Conservation (phyloP, 495 filamentous ascomycete species). For the Penicillium canescens region DNA sequence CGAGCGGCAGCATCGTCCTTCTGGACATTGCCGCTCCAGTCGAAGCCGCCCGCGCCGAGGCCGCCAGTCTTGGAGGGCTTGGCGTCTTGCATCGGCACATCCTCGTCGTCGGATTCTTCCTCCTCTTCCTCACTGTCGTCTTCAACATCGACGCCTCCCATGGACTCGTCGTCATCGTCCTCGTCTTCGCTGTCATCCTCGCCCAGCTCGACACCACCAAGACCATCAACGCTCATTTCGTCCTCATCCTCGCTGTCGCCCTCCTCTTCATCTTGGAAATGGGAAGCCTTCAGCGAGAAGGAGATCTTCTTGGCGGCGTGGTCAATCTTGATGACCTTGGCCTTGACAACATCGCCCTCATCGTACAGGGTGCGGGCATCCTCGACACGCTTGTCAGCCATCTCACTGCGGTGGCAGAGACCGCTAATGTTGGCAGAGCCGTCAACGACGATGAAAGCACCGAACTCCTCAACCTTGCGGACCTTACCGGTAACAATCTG, state of each 20-base stretch:
- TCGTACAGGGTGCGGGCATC: constrained; percentile 82
- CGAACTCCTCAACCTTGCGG: constrained; percentile 90
- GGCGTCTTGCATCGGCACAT: constrained; percentile 30
- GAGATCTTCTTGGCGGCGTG: constrained; percentile 69
- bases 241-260: constrained; percentile 51
- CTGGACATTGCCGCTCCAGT: constrained; percentile 73
- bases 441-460: constrained; percentile 90
- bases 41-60: constrained; percentile 78
- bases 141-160: constrained; percentile 55
- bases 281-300: constrained; percentile 89
- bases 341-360: constrained; percentile 88
- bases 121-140: constrained; percentile 49
- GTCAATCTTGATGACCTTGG: constrained; percentile 80
- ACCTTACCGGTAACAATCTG: constrained; percentile 85
- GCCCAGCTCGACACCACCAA: constrained; percentile 52
- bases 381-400: constrained; percentile 76
- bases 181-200: constrained; percentile 34
- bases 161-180: constrained; percentile 41
- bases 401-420: constrained; percentile 85
- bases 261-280: constrained; percentile 69
- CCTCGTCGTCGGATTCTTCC: constrained; percentile 32
- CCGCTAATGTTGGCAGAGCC: constrained; percentile 83
- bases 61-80: constrained; percentile 43
- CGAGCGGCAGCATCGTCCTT: constrained; percentile 42
- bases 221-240: constrained; percentile 23